phyloP scores from a whole-genome alignment of 257 asterid genomes.

The Prunella vulgaris region DNA sequence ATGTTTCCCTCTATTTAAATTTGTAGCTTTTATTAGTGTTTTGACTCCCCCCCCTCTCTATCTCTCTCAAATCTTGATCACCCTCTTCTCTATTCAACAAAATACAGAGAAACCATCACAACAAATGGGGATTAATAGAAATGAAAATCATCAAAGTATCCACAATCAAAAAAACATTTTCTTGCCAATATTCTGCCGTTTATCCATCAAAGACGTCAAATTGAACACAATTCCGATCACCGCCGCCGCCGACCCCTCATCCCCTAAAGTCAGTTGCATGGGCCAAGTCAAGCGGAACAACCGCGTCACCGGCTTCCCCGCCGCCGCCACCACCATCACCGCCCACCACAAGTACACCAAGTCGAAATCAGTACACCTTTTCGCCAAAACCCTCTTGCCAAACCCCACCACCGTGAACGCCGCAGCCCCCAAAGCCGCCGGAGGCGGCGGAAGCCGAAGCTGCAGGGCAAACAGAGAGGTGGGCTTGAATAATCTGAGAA shows the following conservation, averaged over 20 bases:
- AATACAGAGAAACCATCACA: not conserved
- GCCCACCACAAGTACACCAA: conserved; percentile 37
- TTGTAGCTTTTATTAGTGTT: not conserved
- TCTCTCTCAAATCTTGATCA: not conserved
- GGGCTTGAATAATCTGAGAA: conserved; percentile 15
- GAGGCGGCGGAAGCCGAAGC: conserved; percentile 21
- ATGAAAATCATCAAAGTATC: conserved; percentile 24
- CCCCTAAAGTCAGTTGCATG: conserved; percentile 82
- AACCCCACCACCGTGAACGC: conserved; percentile 7
- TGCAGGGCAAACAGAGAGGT: conserved; percentile 27
- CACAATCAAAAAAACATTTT: conserved; percentile 38
- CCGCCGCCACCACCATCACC: conserved; percentile 24
- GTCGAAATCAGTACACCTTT: conserved; percentile 35
- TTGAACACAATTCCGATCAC: conserved; percentile 26
- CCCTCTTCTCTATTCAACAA: not conserved
- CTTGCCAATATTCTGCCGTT: conserved; percentile 65
- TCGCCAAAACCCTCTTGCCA: conserved; percentile 29
- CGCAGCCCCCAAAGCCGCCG: conserved; percentile 5
- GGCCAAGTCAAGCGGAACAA: conserved; percentile 74
- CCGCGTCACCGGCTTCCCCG: conserved; percentile 47
- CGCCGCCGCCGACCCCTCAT: conserved; percentile 54
- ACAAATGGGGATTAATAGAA: conserved; percentile 36
- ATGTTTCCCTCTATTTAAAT: not conserved
- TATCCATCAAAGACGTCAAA: conserved; percentile 58
- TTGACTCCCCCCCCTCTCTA: conserved; percentile 13